A percentile compares a stretch with the other conserved stretches of the same genome.
Evolutionary conservation across 1,139 yeast genomes (phyloP).

Genomic region (Protomyces gravidus): DNA sequence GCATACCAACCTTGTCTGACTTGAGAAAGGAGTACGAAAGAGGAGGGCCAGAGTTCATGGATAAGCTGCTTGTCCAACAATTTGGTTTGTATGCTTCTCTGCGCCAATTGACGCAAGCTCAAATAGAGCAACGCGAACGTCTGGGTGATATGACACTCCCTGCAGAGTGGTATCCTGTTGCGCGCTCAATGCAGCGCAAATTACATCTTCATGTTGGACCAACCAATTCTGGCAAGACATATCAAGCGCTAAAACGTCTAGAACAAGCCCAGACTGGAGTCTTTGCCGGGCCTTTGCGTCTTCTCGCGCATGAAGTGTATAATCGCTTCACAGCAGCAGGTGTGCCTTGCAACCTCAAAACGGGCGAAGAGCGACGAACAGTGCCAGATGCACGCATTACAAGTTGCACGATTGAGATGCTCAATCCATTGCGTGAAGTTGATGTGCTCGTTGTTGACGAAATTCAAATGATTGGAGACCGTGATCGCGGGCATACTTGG

Average conservation of each 20-base stretch:
- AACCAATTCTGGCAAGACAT: constrained; percentile 95
- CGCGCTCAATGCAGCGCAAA: constrained; percentile 73
- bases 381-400: constrained; percentile 68
- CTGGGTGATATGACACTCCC: constrained; percentile 27
- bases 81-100: constrained; percentile 21
- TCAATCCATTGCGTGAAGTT: constrained; percentile 59
- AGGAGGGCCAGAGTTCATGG: constrained; percentile 15
- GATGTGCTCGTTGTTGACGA: constrained; percentile 93
- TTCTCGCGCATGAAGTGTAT: constrained; percentile 85
- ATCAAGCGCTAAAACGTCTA: constrained; percentile 67
- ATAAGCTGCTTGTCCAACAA: constrained; percentile 9
- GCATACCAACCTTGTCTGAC: constrained; percentile 9
- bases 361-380: constrained; percentile 88
- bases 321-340: constrained; percentile 68
- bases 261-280: constrained; percentile 72
- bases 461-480: constrained; percentile 88
- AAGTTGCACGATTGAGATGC: constrained; percentile 93
- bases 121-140: constrained; percentile 10
- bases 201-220: constrained; percentile 93
- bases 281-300: constrained; percentile 89
- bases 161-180: constrained; percentile 82
- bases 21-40: constrained; percentile 6
- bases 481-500: constrained; percentile 88
- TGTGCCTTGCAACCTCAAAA: constrained; percentile 70
- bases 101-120: constrained; percentile 7